Evolutionary conservation across 192 early-diverging fungal genomes (phyloP).

Genomic region (Entrophospora sp.): DNA sequence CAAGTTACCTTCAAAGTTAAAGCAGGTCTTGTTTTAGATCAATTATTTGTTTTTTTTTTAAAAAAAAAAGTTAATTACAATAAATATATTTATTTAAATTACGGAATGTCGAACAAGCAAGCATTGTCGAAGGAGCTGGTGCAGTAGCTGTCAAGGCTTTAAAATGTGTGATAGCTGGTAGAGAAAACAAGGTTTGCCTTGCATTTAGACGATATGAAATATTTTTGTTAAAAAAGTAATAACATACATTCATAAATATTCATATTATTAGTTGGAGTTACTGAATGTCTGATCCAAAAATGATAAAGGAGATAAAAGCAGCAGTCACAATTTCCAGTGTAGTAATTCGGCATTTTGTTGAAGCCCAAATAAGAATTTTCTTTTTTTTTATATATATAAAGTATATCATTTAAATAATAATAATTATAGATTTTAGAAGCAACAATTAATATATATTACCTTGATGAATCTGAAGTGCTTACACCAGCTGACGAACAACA

Average conservation of each 20-base stretch:
- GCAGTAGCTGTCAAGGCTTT: constrained; percentile 96
- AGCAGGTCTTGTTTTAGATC: too few species aligned
- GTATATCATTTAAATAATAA: too few species aligned
- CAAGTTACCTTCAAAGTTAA: too few species aligned
- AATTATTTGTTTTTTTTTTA: background rate
- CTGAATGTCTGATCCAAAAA: constrained; percentile 96
- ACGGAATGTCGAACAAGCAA: constrained; percentile 90
- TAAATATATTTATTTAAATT: background rate
- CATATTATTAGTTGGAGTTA: constrained; percentile 61
- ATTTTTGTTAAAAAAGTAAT: too few species aligned
- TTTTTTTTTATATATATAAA: too few species aligned
- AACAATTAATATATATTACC: constrained; percentile 87
- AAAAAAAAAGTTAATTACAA: background rate
- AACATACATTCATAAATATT: too few species aligned
- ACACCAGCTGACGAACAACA: constrained; percentile 92
- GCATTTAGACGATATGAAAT: too few species aligned
- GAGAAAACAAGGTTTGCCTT: constrained; percentile 82
- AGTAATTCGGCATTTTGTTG: constrained; percentile 97
- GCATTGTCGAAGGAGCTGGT: constrained; percentile 95
- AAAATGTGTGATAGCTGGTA: constrained; percentile 97
- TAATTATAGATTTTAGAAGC: constrained; percentile 87
- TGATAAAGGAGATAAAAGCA: constrained; percentile 93
- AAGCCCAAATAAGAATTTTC: constrained; percentile 71
- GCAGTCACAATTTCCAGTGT: constrained; percentile 98
- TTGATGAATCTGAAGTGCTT: constrained; percentile 96